These are phyloP conservation scores for Sarocladium kiliense DNA, from an alignment of 2,329 filamentous ascomycete genomes.

Conservation along the genomic window DNA sequence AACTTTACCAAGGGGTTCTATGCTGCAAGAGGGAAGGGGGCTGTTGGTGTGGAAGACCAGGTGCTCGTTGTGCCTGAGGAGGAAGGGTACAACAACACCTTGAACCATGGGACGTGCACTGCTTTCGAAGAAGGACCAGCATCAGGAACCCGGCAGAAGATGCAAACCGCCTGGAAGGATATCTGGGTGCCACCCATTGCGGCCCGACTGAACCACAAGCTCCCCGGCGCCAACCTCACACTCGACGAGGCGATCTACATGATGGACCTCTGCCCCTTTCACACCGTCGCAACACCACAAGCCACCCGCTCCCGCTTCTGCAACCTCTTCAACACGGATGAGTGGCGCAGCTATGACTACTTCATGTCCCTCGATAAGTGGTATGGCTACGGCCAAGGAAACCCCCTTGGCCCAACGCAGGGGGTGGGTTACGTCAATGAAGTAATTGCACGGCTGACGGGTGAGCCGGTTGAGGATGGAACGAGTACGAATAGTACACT, in stretches of 20 bases:
- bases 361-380: conserved; percentile 75
- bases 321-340: conserved; percentile 61
- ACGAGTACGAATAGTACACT: conserved; percentile 77
- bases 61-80: conserved; percentile 69
- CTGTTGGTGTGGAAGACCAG: conserved; percentile 41
- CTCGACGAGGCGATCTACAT: conserved; percentile 59
- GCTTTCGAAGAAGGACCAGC: conserved; percentile 59
- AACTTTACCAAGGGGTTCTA: conserved; percentile 76
- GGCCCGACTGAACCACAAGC: conserved; percentile 61
- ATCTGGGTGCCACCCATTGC: conserved; percentile 64
- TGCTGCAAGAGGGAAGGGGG: conserved; percentile 27
- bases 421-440: conserved; percentile 87
- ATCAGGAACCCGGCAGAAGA: conserved; percentile 40
- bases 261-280: conserved; percentile 88
- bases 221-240: conserved; percentile 63
- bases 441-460: conserved; percentile 74
- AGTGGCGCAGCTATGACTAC: conserved; percentile 80
- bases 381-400: conserved; percentile 75
- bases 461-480: conserved; percentile 60
- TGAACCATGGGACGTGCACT: conserved; percentile 68
- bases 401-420: conserved; percentile 74
- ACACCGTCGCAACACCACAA: conserved; percentile 62
- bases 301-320: conserved; percentile 64
- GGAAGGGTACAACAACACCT: conserved; percentile 68
- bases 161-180: conserved; percentile 53